Evolutionary conservation across 1,284 basidiomycete genomes (phyloP), one percentile per base, ranked within the genome.

Genomic region (Clitocybe nebularis): DNA sequence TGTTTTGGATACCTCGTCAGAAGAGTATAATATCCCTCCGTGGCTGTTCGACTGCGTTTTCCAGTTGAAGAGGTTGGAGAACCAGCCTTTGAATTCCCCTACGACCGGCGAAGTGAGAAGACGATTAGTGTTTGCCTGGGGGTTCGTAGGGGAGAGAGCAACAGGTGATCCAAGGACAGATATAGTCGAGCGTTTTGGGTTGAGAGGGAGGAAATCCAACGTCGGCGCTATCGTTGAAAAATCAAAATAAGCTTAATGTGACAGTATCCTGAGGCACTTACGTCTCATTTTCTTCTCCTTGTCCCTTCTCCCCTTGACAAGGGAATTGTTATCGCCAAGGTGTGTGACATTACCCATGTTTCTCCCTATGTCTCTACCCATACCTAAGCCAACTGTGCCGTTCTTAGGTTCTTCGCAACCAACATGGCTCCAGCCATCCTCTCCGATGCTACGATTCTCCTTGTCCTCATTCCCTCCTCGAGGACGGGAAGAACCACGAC

Each of bases 71-170:
- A 89, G 66, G 52, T 81, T 87, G 5, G 84, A 84, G 58, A 89
- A 85, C 85, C 85, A 89, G 30, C 84, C 86, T 55, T 84, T 85
- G 62, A 88, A 80, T 58, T 88, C 84, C 47, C 82, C 79, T n/a
- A 84, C 79, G n/a, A 74, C 73, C 43, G 71, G 70, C 33, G 69
- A 71, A 8, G 66, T 59, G 35, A 71, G 41, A 29, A 66, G 49
- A 36, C 62, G 57, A 43, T 34, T 41, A 17, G 29, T n/a, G 23
- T 29, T 41, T n/a, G n/a, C n/a, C n/a, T 23, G 9, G 10, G 21
- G 29, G 3, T 13, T 16, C 13, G 30, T 13, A 23, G 30, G 4
- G 13, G 30, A 41, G n/a, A 33, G 21, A 10, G 16, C 22, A 33
- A 39, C 41, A 51, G 43, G 49, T 29, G 47, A 46, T 29, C 28